Conservation (phyloP, 495 filamentous ascomycete genomes). For the Neurospora sp. region DNA sequence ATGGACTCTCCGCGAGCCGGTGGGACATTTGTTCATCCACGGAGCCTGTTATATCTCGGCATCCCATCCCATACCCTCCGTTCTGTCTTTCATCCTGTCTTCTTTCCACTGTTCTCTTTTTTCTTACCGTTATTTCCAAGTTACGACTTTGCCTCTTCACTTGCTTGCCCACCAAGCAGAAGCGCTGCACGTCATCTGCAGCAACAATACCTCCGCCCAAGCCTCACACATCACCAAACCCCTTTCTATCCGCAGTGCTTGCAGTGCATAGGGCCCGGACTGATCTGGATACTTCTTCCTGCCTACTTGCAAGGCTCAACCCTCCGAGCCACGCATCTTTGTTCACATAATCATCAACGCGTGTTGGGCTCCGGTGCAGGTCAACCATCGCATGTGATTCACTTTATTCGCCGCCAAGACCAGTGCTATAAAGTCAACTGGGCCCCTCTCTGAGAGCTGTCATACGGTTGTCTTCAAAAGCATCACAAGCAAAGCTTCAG, state of each 20-base stretch:
- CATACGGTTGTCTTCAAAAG: not conserved
- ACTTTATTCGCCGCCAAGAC: not conserved
- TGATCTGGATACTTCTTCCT: not conserved
- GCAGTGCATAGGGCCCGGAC: not conserved
- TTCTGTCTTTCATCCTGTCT: not conserved
- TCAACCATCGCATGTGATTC: not conserved
- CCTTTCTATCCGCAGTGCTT: not conserved
- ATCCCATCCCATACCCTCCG: not conserved
- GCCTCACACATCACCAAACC: not conserved
- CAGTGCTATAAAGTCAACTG: not conserved
- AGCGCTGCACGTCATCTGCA: not conserved
- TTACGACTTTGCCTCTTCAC: not conserved
- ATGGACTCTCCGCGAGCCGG: not conserved
- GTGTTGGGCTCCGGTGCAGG: not conserved
- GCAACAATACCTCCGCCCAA: not conserved
- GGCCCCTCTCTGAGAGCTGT: not conserved
- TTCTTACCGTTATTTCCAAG: not conserved
- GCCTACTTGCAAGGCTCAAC: not conserved
- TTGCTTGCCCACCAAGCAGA: not conserved
- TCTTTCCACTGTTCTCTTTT: not conserved
- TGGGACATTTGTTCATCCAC: not conserved
- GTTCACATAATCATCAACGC: not conserved
- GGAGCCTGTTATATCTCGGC: not conserved
- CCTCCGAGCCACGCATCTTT: not conserved
- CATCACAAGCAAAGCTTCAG: not conserved